Base-by-base conservation (phyloP, 805 yeast species). In the Metschnikowia bowlesiae region DNA sequence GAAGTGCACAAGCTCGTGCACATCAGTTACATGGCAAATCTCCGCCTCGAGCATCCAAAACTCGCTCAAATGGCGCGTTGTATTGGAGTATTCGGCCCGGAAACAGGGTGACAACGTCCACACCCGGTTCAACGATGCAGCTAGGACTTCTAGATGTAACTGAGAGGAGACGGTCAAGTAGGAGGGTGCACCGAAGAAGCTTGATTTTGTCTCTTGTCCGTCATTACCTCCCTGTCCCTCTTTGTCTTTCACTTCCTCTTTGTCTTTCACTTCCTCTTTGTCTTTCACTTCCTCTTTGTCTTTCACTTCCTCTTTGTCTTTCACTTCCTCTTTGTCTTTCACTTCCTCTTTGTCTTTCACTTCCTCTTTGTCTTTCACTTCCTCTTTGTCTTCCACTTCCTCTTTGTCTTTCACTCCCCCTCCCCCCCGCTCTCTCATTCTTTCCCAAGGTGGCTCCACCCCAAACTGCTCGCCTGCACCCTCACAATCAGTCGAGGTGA, bases 31-130 rank as follows among this genome's bases (percentile, higher is more conserved):
- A 65, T 87, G 87, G 8, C 89, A 83, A 18, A 89, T 67, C 64
- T 94, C 99, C 0, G 90, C 95, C 66, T 94, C 99, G 2, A 94
- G 68, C 97, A 94, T 91, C 97, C 97, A 94, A 66, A 94, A 94
- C 66, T 94, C 99, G 52, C 92, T 80, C 51, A 94, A 68, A 65
- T 94, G 99, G 46, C 99, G 76, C 60, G 83, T 87, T 0, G 99
- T 94, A 62, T 89, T 91, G 50, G 96, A 86, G 31, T 57, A 51
- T 38, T 94, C 99, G 0, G 99, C 98, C 55, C 99, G 75, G 64
- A 94, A 94, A 51, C 96, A 89, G 1, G 99, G 99, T 0, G 90
- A 76, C 26, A 92, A 62, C 0, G 96, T 83, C 94, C 96, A 94
- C 1, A 87, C 97, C 44, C 95, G 71, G 42, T 82, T 79, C 31